Evolutionary conservation across 768 basidiomycete species (phyloP).

Genomic region (Lepiota venenata): DNA sequence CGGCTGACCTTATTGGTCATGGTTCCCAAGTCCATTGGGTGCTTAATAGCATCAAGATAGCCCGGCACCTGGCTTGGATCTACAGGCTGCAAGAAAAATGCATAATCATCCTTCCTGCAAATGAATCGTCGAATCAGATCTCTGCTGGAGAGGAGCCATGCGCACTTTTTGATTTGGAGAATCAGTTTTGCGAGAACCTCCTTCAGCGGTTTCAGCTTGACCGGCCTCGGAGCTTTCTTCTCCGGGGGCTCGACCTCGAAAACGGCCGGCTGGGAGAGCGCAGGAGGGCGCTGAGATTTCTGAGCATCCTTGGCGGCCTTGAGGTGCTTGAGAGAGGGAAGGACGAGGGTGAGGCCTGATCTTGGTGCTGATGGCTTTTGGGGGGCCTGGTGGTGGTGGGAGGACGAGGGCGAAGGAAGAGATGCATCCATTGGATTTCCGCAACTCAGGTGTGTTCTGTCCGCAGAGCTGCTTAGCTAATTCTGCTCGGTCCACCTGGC

Average conservation of each 20-base stretch:
- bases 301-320: constrained; percentile 54
- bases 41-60: constrained; percentile 66
- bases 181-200: constrained; percentile 71
- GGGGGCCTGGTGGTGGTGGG: background rate
- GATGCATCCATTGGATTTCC: constrained; percentile 12
- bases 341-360: constrained; percentile 60
- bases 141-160: constrained; percentile 14
- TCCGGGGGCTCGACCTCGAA: constrained; percentile 27
- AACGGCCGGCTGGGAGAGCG: constrained; percentile 17
- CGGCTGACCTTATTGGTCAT: constrained; percentile 74
- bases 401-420: constrained; percentile 8
- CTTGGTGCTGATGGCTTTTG: constrained; percentile 20
- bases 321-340: constrained; percentile 62
- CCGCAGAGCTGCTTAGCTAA: constrained; percentile 13
- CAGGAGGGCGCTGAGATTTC: constrained; percentile 35
- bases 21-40: constrained; percentile 92
- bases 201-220: constrained; percentile 77
- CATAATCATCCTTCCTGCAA: constrained; percentile 80
- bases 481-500: background rate
- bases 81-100: constrained; percentile 74
- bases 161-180: constrained; percentile 69
- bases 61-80: constrained; percentile 56
- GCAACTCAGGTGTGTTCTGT: constrained; percentile 13
- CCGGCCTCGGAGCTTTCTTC: constrained; percentile 48
- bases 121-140: constrained; percentile 7